Conservation (phyloP, 192 early-diverging fungal genomes). For the Rhizophagus clarus region DNA sequence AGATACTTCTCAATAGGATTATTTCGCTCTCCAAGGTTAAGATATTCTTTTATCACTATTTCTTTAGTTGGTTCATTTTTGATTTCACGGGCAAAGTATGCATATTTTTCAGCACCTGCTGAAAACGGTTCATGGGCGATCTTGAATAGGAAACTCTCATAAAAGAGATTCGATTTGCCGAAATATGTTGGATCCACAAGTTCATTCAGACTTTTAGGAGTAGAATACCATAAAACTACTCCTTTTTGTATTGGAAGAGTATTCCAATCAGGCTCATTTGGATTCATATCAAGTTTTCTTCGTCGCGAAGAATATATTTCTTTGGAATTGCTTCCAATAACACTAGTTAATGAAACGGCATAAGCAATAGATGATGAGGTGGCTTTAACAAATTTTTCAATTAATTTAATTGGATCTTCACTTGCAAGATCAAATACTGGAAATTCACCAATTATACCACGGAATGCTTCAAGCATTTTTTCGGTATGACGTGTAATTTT, state of each 20-base stretch:
- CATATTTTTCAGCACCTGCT: conserved; percentile 15
- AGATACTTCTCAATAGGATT: too few relatives aligned
- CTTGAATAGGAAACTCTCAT: conserved; percentile 1
- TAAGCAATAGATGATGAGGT: conserved; percentile 9
- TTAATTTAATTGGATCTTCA: conserved; percentile 12
- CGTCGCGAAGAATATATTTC: not conserved
- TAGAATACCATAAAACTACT: not conserved
- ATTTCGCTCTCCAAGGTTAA: too few relatives aligned
- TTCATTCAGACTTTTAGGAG: not conserved
- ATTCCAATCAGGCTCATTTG: conserved; percentile 5
- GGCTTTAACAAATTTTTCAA: conserved; percentile 10
- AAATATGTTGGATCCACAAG: conserved; percentile 5
- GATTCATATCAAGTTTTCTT: conserved; percentile 1
- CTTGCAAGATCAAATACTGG: conserved; percentile 23
- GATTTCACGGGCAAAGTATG: conserved; percentile 18
- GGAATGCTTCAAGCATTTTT: conserved; percentile 23
- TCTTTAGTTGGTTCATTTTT: not conserved
- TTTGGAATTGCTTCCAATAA: not conserved
- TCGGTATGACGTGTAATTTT: conserved; percentile 28
- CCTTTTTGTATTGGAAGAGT: not conserved
- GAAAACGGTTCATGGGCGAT: conserved; percentile 10
- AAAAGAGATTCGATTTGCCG: not conserved
- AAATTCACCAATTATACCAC: conserved; percentile 30
- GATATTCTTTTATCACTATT: conserved; percentile 8
- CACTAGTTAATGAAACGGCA: conserved; percentile 23